Percentiles rank a stretch among this genome's conserved stretches.
phyloP scores from a whole-genome alignment of 495 filamentous ascomycete genomes.

The Chaetomidium leptoderma region DNA sequence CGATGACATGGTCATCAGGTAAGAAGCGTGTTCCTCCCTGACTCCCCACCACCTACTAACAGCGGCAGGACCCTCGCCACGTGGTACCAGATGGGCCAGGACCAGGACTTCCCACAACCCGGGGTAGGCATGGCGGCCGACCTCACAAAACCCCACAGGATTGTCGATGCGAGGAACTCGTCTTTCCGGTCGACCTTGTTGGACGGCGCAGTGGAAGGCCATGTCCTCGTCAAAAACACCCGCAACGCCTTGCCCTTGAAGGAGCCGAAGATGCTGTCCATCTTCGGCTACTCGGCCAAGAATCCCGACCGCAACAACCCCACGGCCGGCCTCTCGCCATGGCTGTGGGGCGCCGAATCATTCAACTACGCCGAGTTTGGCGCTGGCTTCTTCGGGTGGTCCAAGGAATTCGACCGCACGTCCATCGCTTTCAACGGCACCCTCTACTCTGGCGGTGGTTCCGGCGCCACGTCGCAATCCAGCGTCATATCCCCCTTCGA shows the following conservation, averaged over 20 bases:
- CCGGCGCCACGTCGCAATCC: constrained; percentile 53
- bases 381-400: constrained; percentile 19
- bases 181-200: constrained; percentile 39
- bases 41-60: background rate
- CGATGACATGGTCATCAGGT: constrained; percentile 51
- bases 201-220: constrained; percentile 49
- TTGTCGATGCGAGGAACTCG: constrained; percentile 47
- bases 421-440: constrained; percentile 50
- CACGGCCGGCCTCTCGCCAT: constrained; percentile 32
- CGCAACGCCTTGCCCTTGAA: constrained; percentile 54
- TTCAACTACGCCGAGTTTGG: constrained; percentile 28
- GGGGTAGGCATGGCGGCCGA: constrained; percentile 47
- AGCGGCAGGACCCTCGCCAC: constrained; percentile 51
- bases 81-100: constrained; percentile 56
- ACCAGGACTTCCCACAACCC: constrained; percentile 43
- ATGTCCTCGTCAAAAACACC: constrained; percentile 62
- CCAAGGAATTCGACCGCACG: constrained; percentile 5
- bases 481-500: constrained; percentile 54
- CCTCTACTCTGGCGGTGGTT: constrained; percentile 55
- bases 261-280: constrained; percentile 41
- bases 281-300: constrained; percentile 52
- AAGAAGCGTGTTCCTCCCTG: constrained; percentile 3
- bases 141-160: constrained; percentile 51
- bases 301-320: constrained; percentile 41
- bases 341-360: constrained; percentile 36